Evolutionary conservation across 495 filamentous ascomycete genomes (phyloP).

Genomic region (Daldinia childiae): DNA sequence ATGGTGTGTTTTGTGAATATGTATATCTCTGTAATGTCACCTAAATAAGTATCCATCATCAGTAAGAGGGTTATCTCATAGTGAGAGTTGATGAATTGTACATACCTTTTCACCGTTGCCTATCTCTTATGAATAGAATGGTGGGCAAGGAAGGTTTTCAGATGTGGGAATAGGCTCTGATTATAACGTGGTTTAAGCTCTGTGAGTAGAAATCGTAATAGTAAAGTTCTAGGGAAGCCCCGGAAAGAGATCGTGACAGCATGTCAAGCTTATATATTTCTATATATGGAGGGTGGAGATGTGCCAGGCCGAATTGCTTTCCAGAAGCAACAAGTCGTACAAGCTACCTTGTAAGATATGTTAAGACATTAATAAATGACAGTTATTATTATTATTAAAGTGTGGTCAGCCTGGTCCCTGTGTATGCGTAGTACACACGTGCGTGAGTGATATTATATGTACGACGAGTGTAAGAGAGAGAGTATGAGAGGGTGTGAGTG

Average conservation of each 20-base stretch:
- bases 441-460: conserved; percentile 33
- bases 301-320: conserved; percentile 28
- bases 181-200: conserved; percentile 8
- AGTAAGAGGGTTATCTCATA: conserved; percentile 12
- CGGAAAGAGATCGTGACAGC: conserved; percentile 33
- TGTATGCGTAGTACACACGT: conserved; percentile 33
- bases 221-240: conserved; percentile 24
- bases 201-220: conserved; percentile 15
- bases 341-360: conserved; percentile 36
- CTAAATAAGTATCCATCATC: conserved; percentile 8
- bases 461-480: conserved; percentile 22
- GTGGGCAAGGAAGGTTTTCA: neutral
- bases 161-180: conserved; percentile 13
- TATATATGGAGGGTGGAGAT: conserved; percentile 30
- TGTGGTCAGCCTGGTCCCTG: conserved; percentile 42
- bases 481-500: conserved; percentile 21
- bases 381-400: conserved; percentile 33
- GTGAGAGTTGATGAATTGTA: conserved; percentile 2
- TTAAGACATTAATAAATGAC: conserved; percentile 35
- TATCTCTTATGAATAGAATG: conserved; percentile 7
- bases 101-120: conserved; percentile 19
- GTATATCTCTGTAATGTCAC: conserved; percentile 12
- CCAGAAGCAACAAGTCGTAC: conserved; percentile 40
- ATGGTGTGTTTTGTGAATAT: neutral
- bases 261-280: conserved; percentile 38